Base-by-base conservation (phyloP, 164 flowering plant genomes). In the Umbilicus rupestris region DNA sequence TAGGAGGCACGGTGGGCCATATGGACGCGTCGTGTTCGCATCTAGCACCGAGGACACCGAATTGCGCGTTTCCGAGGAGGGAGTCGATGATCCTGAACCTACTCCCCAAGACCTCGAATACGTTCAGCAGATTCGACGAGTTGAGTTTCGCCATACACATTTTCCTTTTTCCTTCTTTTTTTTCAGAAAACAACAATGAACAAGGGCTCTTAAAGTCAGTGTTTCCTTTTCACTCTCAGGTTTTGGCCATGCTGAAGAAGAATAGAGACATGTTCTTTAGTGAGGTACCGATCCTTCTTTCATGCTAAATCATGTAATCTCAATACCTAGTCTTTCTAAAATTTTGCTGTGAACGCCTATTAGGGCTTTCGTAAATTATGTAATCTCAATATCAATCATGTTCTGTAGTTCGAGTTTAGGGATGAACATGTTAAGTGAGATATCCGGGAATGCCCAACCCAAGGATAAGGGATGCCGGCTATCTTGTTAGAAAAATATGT, bases 231-330 rank as follows among this genome's bases (percentile, higher is more conserved):
- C 29, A 35, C 0, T 63, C 35, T n/a, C 55, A 89, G 93, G 91
- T 86, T 15, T 77, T 90, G 84, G 88, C 83, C 78, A 85, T 84
- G 68, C 85, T 88, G 12, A 80, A 58, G 80, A 84, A 82, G 63
- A 90, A 88, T 78, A 78, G 97, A 71, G 95, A 90, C 68, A 90
- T 90, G 97, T 70, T 82, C 30, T 90, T 88, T 75, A 73, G 79
- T 37, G 95, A 90, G 91, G 97, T 87, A 29, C 57, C 15, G 8
- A 35, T 35, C 37, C 0, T 5, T 5, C 37, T 0, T 35, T 35
- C 37, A 35, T 35, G 37, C 37, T 35, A 35, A 35, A 35, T 35
- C 7, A 35, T 35, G 37, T 35, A 35, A 35, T 35, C 37, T 35
- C 7, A 35, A 35, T 35, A 7, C 7, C 37, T 35, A 35, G 4